A percentile compares a stretch with the other conserved stretches of the same genome.
These are phyloP conservation scores for Lobosporangium transversale DNA, from an alignment of 192 early-diverging fungal genomes.

Conservation along the genomic window DNA sequence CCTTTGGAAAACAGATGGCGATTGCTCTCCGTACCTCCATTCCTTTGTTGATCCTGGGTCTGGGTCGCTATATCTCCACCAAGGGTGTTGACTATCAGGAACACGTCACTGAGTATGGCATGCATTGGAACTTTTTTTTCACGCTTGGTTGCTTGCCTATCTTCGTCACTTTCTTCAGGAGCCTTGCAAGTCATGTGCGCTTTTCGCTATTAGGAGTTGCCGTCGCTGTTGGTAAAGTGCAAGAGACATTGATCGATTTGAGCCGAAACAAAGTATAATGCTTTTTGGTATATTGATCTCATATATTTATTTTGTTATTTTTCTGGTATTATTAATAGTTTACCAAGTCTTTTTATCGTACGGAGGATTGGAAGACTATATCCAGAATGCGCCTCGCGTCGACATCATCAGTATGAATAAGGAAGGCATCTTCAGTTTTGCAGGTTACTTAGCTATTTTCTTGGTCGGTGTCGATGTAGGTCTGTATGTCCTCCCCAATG, in stretches of 20 bases:
- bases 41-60: constrained; percentile 79
- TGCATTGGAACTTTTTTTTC: constrained; percentile 99
- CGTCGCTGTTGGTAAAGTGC: constrained; percentile 58
- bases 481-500: constrained; percentile 61
- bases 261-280: too few species aligned
- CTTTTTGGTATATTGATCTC: background rate
- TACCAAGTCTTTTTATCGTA: constrained; percentile 70
- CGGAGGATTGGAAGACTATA: constrained; percentile 74
- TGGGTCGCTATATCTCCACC: constrained; percentile 74
- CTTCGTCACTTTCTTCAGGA: constrained; percentile 72
- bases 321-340: constrained; percentile 30
- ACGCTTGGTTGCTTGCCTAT: constrained; percentile 89
- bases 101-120: constrained; percentile 93
- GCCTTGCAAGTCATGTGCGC: constrained; percentile 59
- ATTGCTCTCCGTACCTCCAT: constrained; percentile 64
- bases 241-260: too few species aligned
- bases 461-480: constrained; percentile 82
- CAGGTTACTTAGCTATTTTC: constrained; percentile 87
- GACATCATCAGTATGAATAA: constrained; percentile 85
- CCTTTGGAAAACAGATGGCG: constrained; percentile 39
- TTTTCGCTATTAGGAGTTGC: constrained; percentile 65
- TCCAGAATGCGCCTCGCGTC: constrained; percentile 77
- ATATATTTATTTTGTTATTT: background rate
- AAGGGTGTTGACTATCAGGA: constrained; percentile 93
- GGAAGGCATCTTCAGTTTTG: constrained; percentile 89